Percentiles rank a stretch among this genome's conserved stretches.
Conservation (phyloP, 495 filamentous ascomycete genomes). For the Trichocladium uniseriatum region DNA sequence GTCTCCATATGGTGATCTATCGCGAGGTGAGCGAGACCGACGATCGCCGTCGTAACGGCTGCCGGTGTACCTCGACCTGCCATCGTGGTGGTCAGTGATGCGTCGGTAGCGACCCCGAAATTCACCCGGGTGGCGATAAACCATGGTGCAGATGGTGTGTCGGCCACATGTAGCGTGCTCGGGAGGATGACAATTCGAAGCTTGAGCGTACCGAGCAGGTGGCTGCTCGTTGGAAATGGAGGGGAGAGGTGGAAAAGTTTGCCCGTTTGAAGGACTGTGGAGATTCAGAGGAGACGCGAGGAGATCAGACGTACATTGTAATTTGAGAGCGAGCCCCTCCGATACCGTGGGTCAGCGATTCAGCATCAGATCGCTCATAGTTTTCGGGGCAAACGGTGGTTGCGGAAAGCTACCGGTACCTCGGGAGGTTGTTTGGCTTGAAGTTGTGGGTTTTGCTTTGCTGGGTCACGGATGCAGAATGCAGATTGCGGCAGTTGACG, state of each 20-base stretch:
- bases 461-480: neutral
- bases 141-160: neutral
- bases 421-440: neutral
- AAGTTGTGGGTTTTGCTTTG: neutral
- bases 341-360: neutral
- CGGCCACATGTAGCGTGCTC: neutral
- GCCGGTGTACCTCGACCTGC: constrained; percentile 38
- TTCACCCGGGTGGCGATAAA: neutral
- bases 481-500: neutral
- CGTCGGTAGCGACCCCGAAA: neutral
- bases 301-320: neutral
- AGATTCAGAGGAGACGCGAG: too few species aligned
- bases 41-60: constrained; percentile 40
- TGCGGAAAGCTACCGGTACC: neutral
- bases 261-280: neutral
- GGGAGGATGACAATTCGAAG: neutral
- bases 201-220: neutral
- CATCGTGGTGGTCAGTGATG: constrained; percentile 17
- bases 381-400: neutral
- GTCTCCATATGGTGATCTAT: constrained; percentile 48
- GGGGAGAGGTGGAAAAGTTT: neutral
- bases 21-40: constrained; percentile 45
- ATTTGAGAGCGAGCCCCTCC: neutral
- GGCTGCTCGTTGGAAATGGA: neutral
- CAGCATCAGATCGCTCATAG: neutral